These are phyloP conservation scores for Scleroderma bovista DNA, from an alignment of 768 basidiomycete genomes.

Conservation along the genomic window DNA sequence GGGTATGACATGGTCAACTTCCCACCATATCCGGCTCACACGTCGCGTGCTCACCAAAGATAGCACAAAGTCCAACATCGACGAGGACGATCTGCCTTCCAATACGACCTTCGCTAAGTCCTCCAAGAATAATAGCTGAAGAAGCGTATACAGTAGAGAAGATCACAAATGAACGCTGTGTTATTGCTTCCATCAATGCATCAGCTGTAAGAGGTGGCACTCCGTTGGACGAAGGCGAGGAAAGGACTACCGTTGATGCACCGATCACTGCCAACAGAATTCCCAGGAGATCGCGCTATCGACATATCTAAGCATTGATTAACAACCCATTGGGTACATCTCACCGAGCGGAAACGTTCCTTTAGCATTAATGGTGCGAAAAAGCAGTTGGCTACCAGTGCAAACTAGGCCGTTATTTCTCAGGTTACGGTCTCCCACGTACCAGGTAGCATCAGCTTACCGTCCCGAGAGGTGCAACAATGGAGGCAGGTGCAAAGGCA, in stretches of 20 bases:
- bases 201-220: constrained; percentile 57
- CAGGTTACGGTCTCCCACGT: neutral
- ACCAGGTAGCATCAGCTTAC: constrained; percentile 41
- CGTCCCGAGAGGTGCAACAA: constrained; percentile 94
- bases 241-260: constrained; percentile 88
- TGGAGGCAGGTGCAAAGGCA: constrained; percentile 84
- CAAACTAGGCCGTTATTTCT: constrained; percentile 48
- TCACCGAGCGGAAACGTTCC: constrained; percentile 76
- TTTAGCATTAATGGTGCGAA: constrained; percentile 84
- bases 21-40: neutral
- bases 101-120: constrained; percentile 56
- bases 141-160: constrained; percentile 64
- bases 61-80: constrained; percentile 83
- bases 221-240: constrained; percentile 65
- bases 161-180: constrained; percentile 65
- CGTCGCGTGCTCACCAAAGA: constrained; percentile 51
- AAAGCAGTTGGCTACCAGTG: constrained; percentile 91
- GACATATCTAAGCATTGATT: constrained; percentile 10
- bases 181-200: constrained; percentile 62
- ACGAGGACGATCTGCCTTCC: constrained; percentile 73
- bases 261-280: constrained; percentile 80
- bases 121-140: constrained; percentile 51
- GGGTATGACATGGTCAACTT: neutral
- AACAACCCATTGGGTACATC: constrained; percentile 12
- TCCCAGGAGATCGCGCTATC: constrained; percentile 71